Percentiles rank a stretch among this genome's conserved stretches.
These are phyloP conservation scores for Fraxinus sp. DNA, from an alignment of 305 asterid species.

Conservation along the genomic window DNA sequence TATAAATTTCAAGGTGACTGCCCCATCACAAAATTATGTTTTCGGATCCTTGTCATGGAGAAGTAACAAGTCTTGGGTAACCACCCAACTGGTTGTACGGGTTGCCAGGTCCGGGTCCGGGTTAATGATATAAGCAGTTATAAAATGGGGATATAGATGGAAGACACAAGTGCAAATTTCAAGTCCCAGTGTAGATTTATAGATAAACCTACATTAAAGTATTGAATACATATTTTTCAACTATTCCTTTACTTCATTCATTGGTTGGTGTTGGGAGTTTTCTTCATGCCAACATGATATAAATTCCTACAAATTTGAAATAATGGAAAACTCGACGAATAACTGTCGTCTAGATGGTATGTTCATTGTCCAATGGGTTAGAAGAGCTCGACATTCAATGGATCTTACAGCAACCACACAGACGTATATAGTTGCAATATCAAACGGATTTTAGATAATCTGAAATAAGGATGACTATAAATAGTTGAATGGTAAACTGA, in stretches of 20 bases:
- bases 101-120: constrained; percentile 41
- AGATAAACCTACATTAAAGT: background rate
- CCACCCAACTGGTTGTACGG: constrained; percentile 66
- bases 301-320: background rate
- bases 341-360: background rate
- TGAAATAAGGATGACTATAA: background rate
- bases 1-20: constrained; percentile 57
- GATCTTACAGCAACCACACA: background rate
- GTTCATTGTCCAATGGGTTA: background rate
- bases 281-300: background rate
- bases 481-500: background rate
- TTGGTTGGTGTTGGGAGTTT: background rate
- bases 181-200: background rate
- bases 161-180: background rate
- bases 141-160: background rate
- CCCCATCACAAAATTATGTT: constrained; percentile 56
- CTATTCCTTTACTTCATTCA: background rate
- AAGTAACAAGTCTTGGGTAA: constrained; percentile 53
- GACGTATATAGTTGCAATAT: background rate
- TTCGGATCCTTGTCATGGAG: constrained; percentile 91
- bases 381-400: background rate
- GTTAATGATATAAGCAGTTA: constrained; percentile 29
- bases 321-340: background rate
- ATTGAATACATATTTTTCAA: background rate
- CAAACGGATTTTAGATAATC: background rate